phyloP scores from a whole-genome alignment of 306 rosid species.

The Lathyrus tuberosus region DNA sequence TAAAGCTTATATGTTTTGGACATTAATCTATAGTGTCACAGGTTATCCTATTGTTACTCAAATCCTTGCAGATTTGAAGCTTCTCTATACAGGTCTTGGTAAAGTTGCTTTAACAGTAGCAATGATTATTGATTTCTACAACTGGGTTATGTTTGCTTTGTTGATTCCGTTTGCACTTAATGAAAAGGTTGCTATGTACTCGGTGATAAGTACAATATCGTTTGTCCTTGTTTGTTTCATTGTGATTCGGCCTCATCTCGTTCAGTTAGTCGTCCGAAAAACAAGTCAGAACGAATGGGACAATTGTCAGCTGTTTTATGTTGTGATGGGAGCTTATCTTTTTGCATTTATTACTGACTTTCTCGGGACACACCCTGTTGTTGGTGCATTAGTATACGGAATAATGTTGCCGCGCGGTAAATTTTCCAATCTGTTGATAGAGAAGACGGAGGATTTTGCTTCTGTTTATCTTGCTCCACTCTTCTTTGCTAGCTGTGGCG shows the following conservation, averaged over 20 bases:
- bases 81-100: constrained; percentile 49
- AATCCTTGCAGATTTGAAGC: constrained; percentile 50
- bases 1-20: constrained; percentile 40
- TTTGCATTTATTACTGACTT: constrained; percentile 41
- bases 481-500: constrained; percentile 46
- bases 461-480: constrained; percentile 41
- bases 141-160: constrained; percentile 46
- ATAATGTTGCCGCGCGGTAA: constrained; percentile 50
- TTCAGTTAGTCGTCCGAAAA: neutral
- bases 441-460: constrained; percentile 42
- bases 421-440: constrained; percentile 39
- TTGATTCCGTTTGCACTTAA: constrained; percentile 33
- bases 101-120: constrained; percentile 42
- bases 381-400: constrained; percentile 55
- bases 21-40: constrained; percentile 39
- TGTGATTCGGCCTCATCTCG: constrained; percentile 36
- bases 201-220: constrained; percentile 1
- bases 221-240: constrained; percentile 31
- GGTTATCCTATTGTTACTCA: constrained; percentile 49
- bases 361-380: constrained; percentile 46
- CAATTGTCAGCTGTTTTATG: constrained; percentile 32
- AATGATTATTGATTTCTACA: constrained; percentile 41
- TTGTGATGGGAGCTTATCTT: constrained; percentile 38
- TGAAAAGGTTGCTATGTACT: neutral
- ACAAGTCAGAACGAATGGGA: constrained; percentile 35